phyloP scores from a whole-genome alignment of 208 protist genomes.

The Blechomonas ayalai region DNA sequence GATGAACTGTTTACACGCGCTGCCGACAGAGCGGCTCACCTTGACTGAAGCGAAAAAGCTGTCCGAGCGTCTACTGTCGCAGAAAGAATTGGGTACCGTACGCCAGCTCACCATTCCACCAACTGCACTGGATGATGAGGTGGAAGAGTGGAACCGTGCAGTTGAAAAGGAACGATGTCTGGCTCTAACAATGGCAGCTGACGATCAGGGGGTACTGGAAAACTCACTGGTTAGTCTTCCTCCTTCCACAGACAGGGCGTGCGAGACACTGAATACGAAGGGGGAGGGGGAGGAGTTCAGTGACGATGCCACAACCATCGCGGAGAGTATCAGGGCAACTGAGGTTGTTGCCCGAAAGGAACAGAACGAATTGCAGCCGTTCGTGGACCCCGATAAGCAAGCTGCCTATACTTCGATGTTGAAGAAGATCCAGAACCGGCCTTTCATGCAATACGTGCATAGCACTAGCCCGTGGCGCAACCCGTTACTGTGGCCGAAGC shows the following conservation, averaged over 20 bases:
- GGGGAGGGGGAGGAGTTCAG: too few relatives aligned
- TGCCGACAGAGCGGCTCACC: constrained; percentile 77
- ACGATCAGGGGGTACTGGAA: too few relatives aligned
- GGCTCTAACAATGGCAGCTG: too few relatives aligned
- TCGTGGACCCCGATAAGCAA: constrained; percentile 19
- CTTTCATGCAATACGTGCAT: constrained; percentile 53
- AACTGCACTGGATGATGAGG: constrained; percentile 51
- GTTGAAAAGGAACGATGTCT: constrained; percentile 17
- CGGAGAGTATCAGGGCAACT: too few relatives aligned
- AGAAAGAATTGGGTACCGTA: constrained; percentile 67
- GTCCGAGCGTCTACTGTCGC: constrained; percentile 69
- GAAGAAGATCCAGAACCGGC: constrained; percentile 44
- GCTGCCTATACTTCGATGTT: constrained; percentile 40
- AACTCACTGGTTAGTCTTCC: too few relatives aligned
- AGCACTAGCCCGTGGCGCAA: constrained; percentile 87
- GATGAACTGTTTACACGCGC: constrained; percentile 76
- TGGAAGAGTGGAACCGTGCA: constrained; percentile 44
- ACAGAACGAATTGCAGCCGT: too few relatives aligned
- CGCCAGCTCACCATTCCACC: constrained; percentile 57
- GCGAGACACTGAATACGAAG: too few relatives aligned
- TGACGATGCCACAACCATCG: too few relatives aligned
- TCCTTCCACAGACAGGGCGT: too few relatives aligned
- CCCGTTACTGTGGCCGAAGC: constrained; percentile 62
- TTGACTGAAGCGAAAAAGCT: constrained; percentile 64
- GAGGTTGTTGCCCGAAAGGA: too few relatives aligned